Percentiles rank a stretch among this genome's conserved stretches.
Evolutionary conservation across 768 basidiomycete species (phyloP).

Genomic region (Amanita muscaria): DNA sequence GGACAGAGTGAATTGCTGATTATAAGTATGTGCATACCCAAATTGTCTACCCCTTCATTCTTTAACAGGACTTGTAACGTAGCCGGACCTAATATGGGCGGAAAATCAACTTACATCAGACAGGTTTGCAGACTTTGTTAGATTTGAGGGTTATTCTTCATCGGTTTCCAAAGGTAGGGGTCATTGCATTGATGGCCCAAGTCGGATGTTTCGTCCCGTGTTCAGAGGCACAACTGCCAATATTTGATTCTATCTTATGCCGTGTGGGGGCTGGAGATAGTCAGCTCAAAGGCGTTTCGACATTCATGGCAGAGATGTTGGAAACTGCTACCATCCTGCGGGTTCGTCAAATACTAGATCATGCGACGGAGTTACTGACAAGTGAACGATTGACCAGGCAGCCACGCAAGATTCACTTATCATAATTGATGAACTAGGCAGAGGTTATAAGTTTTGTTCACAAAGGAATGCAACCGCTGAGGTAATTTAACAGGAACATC

Average conservation of each 20-base stretch:
- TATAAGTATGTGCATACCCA: slow-evolving; percentile 51
- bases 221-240: slow-evolving; percentile 72
- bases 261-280: slow-evolving; percentile 97
- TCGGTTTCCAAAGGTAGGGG: slow-evolving; percentile 51
- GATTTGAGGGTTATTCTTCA: slow-evolving; percentile 2
- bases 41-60: background rate
- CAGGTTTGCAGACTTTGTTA: slow-evolving; percentile 38
- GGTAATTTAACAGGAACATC: slow-evolving; percentile 58
- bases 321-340: slow-evolving; percentile 94
- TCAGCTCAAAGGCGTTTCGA: slow-evolving; percentile 95
- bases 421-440: slow-evolving; percentile 94
- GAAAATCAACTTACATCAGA: slow-evolving; percentile 95
- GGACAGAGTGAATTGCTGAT: slow-evolving; percentile 90
- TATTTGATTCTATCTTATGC: slow-evolving; percentile 94
- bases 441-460: slow-evolving; percentile 39
- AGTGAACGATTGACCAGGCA: slow-evolving; percentile 45
- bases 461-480: background rate
- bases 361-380: background rate
- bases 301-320: slow-evolving; percentile 99
- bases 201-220: slow-evolving; percentile 95
- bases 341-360: slow-evolving; percentile 32
- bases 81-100: slow-evolving; percentile 99
- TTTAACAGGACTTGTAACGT: slow-evolving; percentile 3
- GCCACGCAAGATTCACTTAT: slow-evolving; percentile 89
- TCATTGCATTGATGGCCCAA: slow-evolving; percentile 96